Evolutionary conservation across 1,284 basidiomycete species (phyloP).

Genomic region (Sporisorium iseilematis-ciliati): DNA sequence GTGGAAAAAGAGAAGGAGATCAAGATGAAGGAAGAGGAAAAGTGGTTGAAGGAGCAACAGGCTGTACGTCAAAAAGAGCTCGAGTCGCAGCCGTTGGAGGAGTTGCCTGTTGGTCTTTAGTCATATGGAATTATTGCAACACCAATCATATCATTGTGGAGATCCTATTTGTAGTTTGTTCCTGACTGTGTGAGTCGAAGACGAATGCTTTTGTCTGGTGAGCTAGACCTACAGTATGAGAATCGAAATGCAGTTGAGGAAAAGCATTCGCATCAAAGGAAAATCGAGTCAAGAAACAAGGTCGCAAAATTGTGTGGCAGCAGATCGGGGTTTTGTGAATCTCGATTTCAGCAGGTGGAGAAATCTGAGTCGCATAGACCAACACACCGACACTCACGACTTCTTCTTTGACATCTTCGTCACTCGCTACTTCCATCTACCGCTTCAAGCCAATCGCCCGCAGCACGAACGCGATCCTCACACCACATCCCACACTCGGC

Average conservation of each 20-base stretch:
- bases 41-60: constrained; percentile 31
- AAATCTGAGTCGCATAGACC: constrained; percentile 9
- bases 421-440: no score
- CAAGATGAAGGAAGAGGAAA: constrained; percentile 16
- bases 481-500: neutral
- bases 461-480: no score
- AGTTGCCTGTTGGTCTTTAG: constrained; percentile 17
- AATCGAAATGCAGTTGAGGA: neutral
- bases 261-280: neutral
- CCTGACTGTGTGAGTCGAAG: neutral
- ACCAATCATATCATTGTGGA: neutral
- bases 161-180: neutral
- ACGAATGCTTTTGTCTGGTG: neutral
- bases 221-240: neutral
- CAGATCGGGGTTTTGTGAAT: constrained; percentile 1
- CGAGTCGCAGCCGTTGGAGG: constrained; percentile 43
- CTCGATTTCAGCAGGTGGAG: constrained; percentile 26
- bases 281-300: neutral
- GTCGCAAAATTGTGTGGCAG: neutral
- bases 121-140: neutral
- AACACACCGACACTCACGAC: constrained; percentile 7
- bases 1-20: constrained; percentile 18
- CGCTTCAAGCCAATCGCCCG: no score
- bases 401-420: neutral
- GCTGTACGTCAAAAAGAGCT: constrained; percentile 32